Evolutionary conservation across 2,329 filamentous ascomycete genomes (phyloP), one percentile per base, ranked within the genome.

Genomic region (Scedosporium minutisporum): DNA sequence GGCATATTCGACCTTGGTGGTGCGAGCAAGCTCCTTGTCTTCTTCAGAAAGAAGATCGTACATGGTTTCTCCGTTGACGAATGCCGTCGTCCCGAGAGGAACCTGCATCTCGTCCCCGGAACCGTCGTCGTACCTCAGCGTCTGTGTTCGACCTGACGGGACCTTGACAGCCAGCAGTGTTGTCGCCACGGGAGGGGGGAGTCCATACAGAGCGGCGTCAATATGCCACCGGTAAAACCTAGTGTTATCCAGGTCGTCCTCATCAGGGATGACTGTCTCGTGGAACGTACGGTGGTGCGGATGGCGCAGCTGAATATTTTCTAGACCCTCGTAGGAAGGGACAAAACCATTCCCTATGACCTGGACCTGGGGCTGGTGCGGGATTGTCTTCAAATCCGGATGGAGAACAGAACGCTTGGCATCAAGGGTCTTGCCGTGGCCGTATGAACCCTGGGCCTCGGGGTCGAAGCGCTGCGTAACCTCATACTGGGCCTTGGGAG

Each of bases 221-320:
- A 92, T 91, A 71, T 92, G 89, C 89, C 89, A 92, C 64, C 89
- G 79, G 74, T 90, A 92, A 75, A 91, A 86, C 75, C 76, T 77
- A 3, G 81, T 83, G 64, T 70, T 79, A 67, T 75, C 75, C 21
- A 80, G 72, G 65, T 82, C 80, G n/a, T 81, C 77, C 6, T 74
- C 72, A 14, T 73, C 74, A 0, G 87, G 81, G 65, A 93, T 83
- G 21, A 76, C 71, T 4, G 84, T 83, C 61, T 83, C 82, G 73
- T 93, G 89, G 74, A 93, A 93, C 1, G 86, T 91, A 63, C 81
- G 82, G 77, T 93, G 90, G 69, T 93, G 89, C 5, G 90, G 89
- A 69, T 93, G 90, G 63, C 82, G 82, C 38, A 93, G 81, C 41
- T 77, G 83, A 65, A 92, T 81, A 70, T 91, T 79, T 66, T 81